Evolutionary conservation across 257 asterid genomes (phyloP).

Genomic region (Solanum sitiens): DNA sequence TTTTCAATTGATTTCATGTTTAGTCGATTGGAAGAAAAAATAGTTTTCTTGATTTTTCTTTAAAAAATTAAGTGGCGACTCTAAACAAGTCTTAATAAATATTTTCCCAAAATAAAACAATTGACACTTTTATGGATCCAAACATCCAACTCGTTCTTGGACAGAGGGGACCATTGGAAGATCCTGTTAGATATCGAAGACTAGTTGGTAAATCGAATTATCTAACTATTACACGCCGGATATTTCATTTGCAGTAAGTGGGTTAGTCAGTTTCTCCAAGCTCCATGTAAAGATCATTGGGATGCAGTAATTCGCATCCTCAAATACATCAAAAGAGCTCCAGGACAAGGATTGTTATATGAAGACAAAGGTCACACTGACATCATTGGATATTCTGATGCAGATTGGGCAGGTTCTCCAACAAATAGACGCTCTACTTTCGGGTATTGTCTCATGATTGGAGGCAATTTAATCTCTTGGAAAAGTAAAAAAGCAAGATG

Average conservation of each 20-base stretch:
- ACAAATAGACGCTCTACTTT: background rate
- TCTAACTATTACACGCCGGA: background rate
- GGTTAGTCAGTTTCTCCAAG: background rate
- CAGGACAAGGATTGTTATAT: background rate
- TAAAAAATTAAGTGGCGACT: no score
- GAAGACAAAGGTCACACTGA: background rate
- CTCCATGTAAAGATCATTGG: background rate
- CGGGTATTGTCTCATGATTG: background rate
- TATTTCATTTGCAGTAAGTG: background rate
- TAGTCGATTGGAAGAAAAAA: no score
- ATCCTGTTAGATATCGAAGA: background rate
- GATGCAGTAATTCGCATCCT: background rate
- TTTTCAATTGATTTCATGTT: no score
- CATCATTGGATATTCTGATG: background rate
- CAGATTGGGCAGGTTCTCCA: background rate
- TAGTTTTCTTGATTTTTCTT: no score
- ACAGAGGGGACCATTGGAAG: background rate
- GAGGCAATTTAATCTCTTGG: no score
- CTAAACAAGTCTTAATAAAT: no score
- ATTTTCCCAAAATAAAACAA: no score
- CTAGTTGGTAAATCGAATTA: no score
- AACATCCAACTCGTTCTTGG: no score
- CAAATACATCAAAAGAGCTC: background rate
- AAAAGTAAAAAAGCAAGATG: background rate
- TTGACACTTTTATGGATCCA: no score